Evolutionary conservation across 192 early-diverging fungal species (phyloP), one percentile per base, ranked within the genome.

Genomic region (Podochytrium sp.): DNA sequence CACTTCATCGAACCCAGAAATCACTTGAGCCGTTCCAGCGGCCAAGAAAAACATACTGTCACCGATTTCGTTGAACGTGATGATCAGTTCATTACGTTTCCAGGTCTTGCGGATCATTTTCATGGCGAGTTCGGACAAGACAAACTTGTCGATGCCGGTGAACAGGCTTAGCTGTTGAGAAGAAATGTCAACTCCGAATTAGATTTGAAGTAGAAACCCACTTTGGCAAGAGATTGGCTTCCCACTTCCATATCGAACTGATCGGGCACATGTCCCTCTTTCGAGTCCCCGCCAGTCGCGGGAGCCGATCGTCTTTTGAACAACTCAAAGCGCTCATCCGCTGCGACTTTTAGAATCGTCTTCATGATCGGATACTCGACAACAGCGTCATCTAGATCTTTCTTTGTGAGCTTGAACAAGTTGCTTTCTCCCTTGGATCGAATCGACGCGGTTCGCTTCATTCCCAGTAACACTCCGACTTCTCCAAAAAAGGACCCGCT

Each of bases 21-120:
- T 4, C 14, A 65, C 41, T 33, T 86, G 74, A 5, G 86, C 83
- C 30, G 83, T 78, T 23, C 86, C 86, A 12, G 77, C 80, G 14
- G 80, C 79, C 1, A 88, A 70, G 71, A 88, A 86, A 69, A 85
- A 88, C 82, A 88, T 88, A 69, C 84, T 84, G 42, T 58, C 40
- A 2, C 72, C 83, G 12, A 32, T 71, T 25, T 83, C 79, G 25
- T 64, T 80, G 37, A 72, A 75, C 43, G 39, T 50, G 37, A 85
- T 82, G 50, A 85, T 86, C 39, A 39, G 68, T n/a, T 85, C 70
- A 23, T 62, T 56, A 2, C 33, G 10, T 25, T 73, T 63, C 77
- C 78, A 82, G 23, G 35, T 69, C 66, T 72, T 74, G 39, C 77
- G 67, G 16, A 42, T 64, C 83, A 86, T 84, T 20, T 57, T 59